Conservation (phyloP, 306 rosid genomes). For the Quercus agrifolia region DNA sequence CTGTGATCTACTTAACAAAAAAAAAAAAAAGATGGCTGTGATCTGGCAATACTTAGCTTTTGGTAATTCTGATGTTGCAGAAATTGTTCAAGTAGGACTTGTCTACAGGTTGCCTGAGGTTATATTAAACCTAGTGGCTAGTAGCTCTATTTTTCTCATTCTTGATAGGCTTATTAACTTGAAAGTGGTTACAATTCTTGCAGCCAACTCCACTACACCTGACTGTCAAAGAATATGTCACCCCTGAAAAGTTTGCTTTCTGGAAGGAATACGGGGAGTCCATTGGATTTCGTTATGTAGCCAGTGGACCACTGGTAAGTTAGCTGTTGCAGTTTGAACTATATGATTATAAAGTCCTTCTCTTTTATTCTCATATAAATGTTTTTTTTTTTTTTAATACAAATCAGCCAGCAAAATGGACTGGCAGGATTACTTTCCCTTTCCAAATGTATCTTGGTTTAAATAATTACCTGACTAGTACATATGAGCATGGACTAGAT, state of each 20-base stretch:
- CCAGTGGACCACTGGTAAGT: constrained; percentile 93
- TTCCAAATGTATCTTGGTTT: neutral
- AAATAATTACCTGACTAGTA: neutral
- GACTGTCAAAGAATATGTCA: constrained; percentile 86
- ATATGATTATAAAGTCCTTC: constrained; percentile 15
- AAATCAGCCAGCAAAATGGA: neutral
- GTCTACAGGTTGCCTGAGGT: constrained; percentile 4
- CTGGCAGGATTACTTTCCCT: neutral
- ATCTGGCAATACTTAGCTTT: constrained; percentile 2
- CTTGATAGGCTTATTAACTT: neutral
- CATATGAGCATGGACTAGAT: too few relatives aligned
- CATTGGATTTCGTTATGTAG: constrained; percentile 90
- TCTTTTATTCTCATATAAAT: neutral
- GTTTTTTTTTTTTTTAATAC: neutral
- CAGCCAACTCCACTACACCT: constrained; percentile 96
- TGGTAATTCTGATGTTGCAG: constrained; percentile 13
- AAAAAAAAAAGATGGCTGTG: neutral
- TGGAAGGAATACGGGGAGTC: constrained; percentile 98
- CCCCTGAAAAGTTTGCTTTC: constrained; percentile 80
- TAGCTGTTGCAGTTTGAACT: constrained; percentile 7
- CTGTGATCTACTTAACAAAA: constrained; percentile 1
- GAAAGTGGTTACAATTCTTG: constrained; percentile 30
- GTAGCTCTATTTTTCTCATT: neutral
- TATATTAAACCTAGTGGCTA: neutral
- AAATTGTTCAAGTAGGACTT: neutral